These are phyloP conservation scores for Acanthamoeba quina DNA, from an alignment of 208 protist species.

Conservation along the genomic window DNA sequence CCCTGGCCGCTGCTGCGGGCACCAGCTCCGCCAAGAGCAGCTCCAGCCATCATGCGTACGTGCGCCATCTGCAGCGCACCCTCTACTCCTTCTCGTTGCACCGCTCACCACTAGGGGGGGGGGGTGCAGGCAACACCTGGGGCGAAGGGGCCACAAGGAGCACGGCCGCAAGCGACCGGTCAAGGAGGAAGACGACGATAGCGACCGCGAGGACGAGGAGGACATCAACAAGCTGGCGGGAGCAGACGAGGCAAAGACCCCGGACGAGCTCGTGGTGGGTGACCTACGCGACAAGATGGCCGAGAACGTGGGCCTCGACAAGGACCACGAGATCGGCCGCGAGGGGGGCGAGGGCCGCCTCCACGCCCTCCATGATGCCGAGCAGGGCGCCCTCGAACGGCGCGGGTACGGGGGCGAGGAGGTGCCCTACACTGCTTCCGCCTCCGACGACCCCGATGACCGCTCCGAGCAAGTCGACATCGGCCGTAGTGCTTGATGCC, in stretches of 20 bases:
- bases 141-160: not conserved
- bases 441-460: not conserved
- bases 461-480: slow-evolving; percentile 41
- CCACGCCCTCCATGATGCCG: not conserved
- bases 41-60: no score
- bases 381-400: not conserved
- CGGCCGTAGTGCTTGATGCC: not conserved
- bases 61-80: no score
- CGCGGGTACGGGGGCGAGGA: slow-evolving; percentile 16
- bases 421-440: not conserved
- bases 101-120: no score
- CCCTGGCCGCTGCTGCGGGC: no score
- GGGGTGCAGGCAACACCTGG: no score
- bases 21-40: no score
- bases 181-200: no score
- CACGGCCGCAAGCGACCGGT: not conserved
- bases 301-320: not conserved
- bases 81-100: no score
- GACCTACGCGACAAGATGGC: not conserved
- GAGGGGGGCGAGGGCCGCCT: slow-evolving; percentile 5
- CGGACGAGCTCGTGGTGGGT: not conserved
- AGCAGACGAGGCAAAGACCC: not conserved
- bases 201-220: not conserved
- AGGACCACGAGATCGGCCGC: not conserved
- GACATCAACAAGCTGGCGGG: not conserved